phyloP scores from a whole-genome alignment of 441 rosid genomes.

The Pelargonium hybrid region DNA sequence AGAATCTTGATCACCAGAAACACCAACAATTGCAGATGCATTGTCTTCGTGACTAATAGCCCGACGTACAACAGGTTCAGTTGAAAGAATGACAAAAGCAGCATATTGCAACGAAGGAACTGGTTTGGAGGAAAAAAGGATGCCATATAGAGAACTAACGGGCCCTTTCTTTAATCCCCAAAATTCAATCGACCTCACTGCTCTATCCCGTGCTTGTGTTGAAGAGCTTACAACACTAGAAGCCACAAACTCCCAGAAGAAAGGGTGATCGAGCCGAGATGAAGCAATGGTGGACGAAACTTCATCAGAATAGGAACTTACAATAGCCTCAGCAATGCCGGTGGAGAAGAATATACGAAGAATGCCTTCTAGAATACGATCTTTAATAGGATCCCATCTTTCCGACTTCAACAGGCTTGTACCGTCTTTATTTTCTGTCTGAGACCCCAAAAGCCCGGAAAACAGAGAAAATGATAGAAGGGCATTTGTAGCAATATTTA shows the following conservation, averaged over 20 bases:
- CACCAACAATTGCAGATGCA: conserved; percentile 25
- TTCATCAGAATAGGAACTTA: conserved; percentile 41
- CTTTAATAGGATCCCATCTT: conserved; percentile 49
- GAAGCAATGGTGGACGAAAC: conserved; percentile 58
- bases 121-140: conserved; percentile 62
- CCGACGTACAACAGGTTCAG: conserved; percentile 62
- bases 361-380: conserved; percentile 67
- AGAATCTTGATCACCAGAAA: conserved; percentile 34
- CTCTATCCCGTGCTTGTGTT: conserved; percentile 57
- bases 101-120: conserved; percentile 66
- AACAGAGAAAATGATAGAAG: conserved; percentile 54
- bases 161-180: conserved; percentile 87
- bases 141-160: conserved; percentile 66
- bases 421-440: conserved; percentile 27
- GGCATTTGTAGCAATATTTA: conserved; percentile 55
- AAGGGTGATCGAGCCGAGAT: conserved; percentile 46
- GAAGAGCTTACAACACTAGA: conserved; percentile 52
- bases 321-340: conserved; percentile 81
- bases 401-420: conserved; percentile 29
- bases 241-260: conserved; percentile 83
- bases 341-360: conserved; percentile 85
- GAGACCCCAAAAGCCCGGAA: conserved; percentile 29
- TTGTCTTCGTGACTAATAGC: conserved; percentile 51
- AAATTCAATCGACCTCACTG: conserved; percentile 74
- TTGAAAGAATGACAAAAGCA: conserved; percentile 69